Evolutionary conservation across 1,284 basidiomycete species (phyloP).

Genomic region (Ceraceosorus guamensis): DNA sequence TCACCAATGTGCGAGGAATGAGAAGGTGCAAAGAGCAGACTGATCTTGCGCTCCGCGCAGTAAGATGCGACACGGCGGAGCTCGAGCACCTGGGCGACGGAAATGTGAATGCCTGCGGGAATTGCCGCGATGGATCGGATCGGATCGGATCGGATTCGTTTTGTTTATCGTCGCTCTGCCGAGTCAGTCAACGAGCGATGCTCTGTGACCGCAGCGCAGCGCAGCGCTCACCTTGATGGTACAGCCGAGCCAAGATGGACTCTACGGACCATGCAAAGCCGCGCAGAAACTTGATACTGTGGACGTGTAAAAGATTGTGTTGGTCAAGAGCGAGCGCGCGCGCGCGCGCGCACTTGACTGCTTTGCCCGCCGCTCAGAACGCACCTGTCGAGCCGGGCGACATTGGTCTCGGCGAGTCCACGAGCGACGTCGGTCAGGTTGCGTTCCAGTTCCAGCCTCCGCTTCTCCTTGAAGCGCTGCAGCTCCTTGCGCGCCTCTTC

Average conservation of each 20-base stretch:
- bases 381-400: conserved; percentile 34
- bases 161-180: no score
- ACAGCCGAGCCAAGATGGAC: conserved; percentile 48
- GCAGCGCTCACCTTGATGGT: conserved; percentile 24
- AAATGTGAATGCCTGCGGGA: conserved; percentile 35
- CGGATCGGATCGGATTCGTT: no score
- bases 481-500: conserved; percentile 20
- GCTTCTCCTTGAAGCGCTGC: conserved; percentile 26
- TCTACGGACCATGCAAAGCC: conserved; percentile 41
- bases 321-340: no score
- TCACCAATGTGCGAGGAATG: conserved; percentile 49
- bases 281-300: conserved; percentile 17
- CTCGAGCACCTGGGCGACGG: conserved; percentile 38
- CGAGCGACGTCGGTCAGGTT: conserved; percentile 33
- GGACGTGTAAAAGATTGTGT: no score
- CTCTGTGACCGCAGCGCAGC: background rate
- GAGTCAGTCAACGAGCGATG: background rate
- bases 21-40: conserved; percentile 49
- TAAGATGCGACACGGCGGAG: conserved; percentile 38
- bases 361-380: background rate
- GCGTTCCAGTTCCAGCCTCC: conserved; percentile 31
- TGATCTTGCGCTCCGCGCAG: conserved; percentile 44
- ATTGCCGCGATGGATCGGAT: no score
- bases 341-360: no score
- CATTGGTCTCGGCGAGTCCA: conserved; percentile 26